Evolutionary conservation across 2,329 filamentous ascomycete species (phyloP), one percentile per base, ranked within the genome.

Genomic region (Orbilia javanica): DNA sequence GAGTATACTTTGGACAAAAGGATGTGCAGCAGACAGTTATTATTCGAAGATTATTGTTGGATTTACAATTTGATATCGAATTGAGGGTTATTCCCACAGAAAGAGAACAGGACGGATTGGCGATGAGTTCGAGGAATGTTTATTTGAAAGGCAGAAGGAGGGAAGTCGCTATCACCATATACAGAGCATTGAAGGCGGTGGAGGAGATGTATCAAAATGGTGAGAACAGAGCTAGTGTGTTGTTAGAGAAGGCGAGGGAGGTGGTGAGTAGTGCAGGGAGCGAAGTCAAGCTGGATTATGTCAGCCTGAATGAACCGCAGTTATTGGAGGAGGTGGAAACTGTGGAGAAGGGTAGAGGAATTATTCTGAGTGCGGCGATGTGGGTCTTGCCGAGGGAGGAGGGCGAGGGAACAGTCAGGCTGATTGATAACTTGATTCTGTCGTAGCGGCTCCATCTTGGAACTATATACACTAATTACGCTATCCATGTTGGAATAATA

Each of bases 11-110:
- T 86, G 96, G 96, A 3, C 96, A 98, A 84, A 99, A 99, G 85
- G 96, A 99, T 84, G 90, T 97, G 20, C 96, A 99, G 86, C 96
- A 99, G 85, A 97, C 94, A 0, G 92, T 97, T 18, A 89, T 99
- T 10, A 92, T 99, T 82, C 90, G 89, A 82, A 90, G 92, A 52
- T 90, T 99, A 89, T 92, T 97, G 34, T 88, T 90, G 80, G 96
- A 99, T 84, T 94, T 99, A 80, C 90, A 94, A 83, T 84, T 98
- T 46, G 89, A 92, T 44, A 92, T 90, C 2, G 86, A 92, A 22
- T 89, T 98, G 7, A 87, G 90, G 34, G 88, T 98, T 67, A 89
- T 91, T 4, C 87, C 89, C 0, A 99, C 96, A 0, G 86, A 89
- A 73, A 88, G 96, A 63, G 94, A 96, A 79, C 67, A 82, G 20